Base-by-base conservation (phyloP, 768 basidiomycete genomes). In the Coprinopsis cinerea region DNA sequence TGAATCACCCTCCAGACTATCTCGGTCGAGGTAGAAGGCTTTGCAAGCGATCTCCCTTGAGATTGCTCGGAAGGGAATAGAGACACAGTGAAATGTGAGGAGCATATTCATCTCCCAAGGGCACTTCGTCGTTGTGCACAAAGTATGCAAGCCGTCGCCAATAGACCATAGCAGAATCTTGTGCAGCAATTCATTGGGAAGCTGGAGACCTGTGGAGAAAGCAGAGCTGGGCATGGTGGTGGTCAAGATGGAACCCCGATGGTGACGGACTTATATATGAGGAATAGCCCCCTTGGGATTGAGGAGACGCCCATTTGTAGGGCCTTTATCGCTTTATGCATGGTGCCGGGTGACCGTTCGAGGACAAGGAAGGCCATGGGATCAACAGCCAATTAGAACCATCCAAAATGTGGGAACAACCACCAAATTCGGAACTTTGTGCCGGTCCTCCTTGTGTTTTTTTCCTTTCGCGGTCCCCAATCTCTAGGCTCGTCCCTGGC, bases 171-270 rank as follows among this genome's bases (percentile, higher is more conserved):
- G 49, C 24, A 73, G 59, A 47, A 71, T 59, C 53, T 64, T 65
- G 59, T 68, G 60, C 1, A 71, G 40, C 1, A 73, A 62, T 46
- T 73, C 71, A 45, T 58, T 67, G 18, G 70, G 71, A n/a, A 71
- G 59, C 27, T 48, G 52, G n/a, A 18, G 32, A 5, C 41, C 10
- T 11, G 41, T 22, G 22, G 41, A 43, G 18, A 23, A 43, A 23
- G 22, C 41, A 18, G 23, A 25, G 17, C 11, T 32, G 9, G 15
- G 15, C 30, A 9, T 32, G 15, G 30, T 32, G 30, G 30, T 15
- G 30, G 30, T 7, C 7, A 15, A 32, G 30, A 32, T 15, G 9
- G 15, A 15, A 32, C 30, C 30, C 30, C 7, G 15, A 15, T 7
- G 30, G 7, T 32, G 7, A 7, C 7, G 15, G 30, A 7, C 30